Conservation (phyloP, 208 protist genomes). For the Acanthamoeba healyi region DNA sequence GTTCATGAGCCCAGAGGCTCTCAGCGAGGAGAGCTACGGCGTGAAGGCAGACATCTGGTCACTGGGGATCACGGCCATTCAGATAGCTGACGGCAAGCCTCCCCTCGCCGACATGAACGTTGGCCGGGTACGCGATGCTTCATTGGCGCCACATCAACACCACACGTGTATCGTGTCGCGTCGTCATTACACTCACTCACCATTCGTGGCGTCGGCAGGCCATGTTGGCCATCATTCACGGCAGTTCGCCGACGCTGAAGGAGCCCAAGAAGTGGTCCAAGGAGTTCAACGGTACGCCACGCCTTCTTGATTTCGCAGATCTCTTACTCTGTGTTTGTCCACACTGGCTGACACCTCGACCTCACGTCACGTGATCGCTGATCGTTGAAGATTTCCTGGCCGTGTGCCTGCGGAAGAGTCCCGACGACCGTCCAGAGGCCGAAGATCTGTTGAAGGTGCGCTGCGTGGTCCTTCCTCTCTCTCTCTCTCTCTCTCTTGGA, state of each 20-base stretch:
- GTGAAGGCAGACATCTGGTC: constrained; percentile 72
- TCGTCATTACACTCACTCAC: no score
- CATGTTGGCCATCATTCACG: constrained; percentile 69
- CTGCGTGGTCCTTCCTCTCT: no score
- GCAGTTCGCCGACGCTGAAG: constrained; percentile 58
- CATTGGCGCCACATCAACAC: no score
- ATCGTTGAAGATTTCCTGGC: constrained; percentile 58
- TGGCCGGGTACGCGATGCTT: constrained; percentile 14
- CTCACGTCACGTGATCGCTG: no score
- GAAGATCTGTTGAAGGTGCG: constrained; percentile 64
- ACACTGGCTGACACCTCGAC: no score
- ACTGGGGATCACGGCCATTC: constrained; percentile 73
- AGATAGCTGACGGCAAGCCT: constrained; percentile 76
- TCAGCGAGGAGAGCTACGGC: constrained; percentile 70
- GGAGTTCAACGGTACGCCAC: constrained; percentile 38
- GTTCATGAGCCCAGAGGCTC: constrained; percentile 66
- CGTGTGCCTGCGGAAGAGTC: constrained; percentile 43
- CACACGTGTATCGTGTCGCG: no score
- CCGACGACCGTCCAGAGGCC: constrained; percentile 49
- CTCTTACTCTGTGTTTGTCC: background rate
- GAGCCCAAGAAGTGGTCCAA: constrained; percentile 71
- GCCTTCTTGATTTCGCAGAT: background rate
- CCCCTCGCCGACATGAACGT: constrained; percentile 73
- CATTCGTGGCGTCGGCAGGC: no score
- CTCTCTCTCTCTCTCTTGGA: background rate